Conservation (phyloP, 2,329 filamentous ascomycete genomes). For the Trichoderma koningii region DNA sequence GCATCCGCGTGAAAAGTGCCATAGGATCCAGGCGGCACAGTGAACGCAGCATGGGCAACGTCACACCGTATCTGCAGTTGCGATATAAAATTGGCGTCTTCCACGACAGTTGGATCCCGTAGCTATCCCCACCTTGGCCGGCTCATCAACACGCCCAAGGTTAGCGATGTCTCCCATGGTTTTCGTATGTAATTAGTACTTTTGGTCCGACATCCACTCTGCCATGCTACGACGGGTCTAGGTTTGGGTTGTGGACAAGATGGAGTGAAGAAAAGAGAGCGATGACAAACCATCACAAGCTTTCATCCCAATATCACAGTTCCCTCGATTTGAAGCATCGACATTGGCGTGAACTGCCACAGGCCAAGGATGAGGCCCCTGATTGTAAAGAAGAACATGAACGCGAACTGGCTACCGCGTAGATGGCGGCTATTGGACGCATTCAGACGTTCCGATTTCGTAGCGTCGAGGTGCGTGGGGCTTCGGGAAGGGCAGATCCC, state of each 20-base stretch:
- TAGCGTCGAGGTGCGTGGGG: constrained; percentile 23
- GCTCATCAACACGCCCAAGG: background rate
- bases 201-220: background rate
- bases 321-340: background rate
- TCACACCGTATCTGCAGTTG: constrained; percentile 8
- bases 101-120: background rate
- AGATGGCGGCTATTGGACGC: constrained; percentile 26
- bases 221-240: background rate
- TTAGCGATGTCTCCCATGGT: background rate
- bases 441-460: constrained; percentile 23
- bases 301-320: background rate
- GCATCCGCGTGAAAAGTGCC: constrained; percentile 10
- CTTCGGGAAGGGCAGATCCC: constrained; percentile 18
- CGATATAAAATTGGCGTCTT: background rate
- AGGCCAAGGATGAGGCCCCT: constrained; percentile 13
- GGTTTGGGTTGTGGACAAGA: background rate
- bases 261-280: background rate
- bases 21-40: background rate
- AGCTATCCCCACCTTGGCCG: background rate
- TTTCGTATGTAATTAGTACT: background rate
- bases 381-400: constrained; percentile 1
- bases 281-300: background rate
- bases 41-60: constrained; percentile 12
- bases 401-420: constrained; percentile 28
- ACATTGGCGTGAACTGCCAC: background rate